Conservation (phyloP, 2,329 filamentous ascomycete genomes). For the Fusarium foetens region DNA sequence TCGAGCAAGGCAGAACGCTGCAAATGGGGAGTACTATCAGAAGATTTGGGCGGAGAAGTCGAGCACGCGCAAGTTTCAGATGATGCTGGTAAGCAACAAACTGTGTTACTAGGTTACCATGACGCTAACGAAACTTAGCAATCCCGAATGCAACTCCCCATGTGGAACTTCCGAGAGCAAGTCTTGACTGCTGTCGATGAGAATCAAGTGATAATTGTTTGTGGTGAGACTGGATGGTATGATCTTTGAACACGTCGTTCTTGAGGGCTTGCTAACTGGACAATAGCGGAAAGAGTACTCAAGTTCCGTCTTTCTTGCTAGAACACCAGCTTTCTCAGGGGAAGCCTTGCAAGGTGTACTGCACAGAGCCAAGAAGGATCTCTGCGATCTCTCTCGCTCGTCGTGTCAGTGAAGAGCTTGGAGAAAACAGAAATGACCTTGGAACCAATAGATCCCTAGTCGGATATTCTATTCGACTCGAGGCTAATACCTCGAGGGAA, state of each 20-base stretch:
- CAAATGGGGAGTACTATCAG: constrained; percentile 61
- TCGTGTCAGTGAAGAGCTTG: constrained; percentile 93
- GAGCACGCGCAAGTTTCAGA: constrained; percentile 71
- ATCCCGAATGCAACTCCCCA: constrained; percentile 83
- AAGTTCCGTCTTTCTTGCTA: constrained; percentile 92
- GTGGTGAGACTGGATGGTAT: constrained; percentile 92
- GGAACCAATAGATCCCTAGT: constrained; percentile 86
- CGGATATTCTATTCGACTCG: constrained; percentile 92
- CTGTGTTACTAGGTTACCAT: neutral
- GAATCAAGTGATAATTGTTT: constrained; percentile 90
- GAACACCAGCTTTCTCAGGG: constrained; percentile 88
- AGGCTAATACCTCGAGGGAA: constrained; percentile 83
- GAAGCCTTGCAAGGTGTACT: constrained; percentile 89
- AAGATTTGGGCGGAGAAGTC: constrained; percentile 70
- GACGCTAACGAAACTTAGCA: constrained; percentile 48
- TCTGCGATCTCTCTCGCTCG: constrained; percentile 94
- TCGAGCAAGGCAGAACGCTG: constrained; percentile 51
- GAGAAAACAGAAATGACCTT: constrained; percentile 82
- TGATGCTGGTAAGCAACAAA: constrained; percentile 72
- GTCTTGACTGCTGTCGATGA: constrained; percentile 81
- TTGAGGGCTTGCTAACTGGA: constrained; percentile 36
- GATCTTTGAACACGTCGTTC: constrained; percentile 1
- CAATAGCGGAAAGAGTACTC: constrained; percentile 87
- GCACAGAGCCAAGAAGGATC: constrained; percentile 93
- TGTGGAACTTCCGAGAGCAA: constrained; percentile 84